Evolutionary conservation across 73 alveolate species (phyloP).

Genomic region (Urostyla sp.): DNA sequence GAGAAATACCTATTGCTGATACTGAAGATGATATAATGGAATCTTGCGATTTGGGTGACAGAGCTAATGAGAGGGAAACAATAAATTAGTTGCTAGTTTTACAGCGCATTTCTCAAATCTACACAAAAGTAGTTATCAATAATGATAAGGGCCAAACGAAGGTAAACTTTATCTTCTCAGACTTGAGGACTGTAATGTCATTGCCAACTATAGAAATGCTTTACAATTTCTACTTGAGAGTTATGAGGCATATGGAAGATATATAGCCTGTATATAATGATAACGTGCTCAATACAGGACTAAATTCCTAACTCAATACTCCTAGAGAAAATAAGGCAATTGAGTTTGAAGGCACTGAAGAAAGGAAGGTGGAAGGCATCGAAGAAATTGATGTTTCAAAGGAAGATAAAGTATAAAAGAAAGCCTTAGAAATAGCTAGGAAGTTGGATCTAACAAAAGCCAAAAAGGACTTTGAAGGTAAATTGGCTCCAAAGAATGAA

Average conservation of each 20-base stretch:
- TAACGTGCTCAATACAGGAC: too few relatives aligned
- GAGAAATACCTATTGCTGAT: too few relatives aligned
- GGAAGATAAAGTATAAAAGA: not conserved
- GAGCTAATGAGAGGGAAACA: not conserved
- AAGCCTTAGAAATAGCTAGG: conserved; percentile 1
- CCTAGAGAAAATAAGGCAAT: too few relatives aligned
- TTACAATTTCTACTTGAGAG: not conserved
- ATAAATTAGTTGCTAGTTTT: not conserved
- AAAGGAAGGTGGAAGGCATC: too few relatives aligned
- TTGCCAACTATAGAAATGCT: conserved; percentile 51
- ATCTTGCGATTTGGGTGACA: too few relatives aligned
- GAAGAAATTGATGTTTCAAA: too few relatives aligned
- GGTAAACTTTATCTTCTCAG: conserved; percentile 41
- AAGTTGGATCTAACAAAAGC: not conserved
- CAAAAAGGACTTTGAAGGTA: not conserved
- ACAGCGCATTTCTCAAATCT: not conserved
- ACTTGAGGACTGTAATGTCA: conserved; percentile 18
- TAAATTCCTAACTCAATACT: too few relatives aligned
- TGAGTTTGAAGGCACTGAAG: too few relatives aligned
- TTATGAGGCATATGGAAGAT: not conserved
- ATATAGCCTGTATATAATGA: not conserved
- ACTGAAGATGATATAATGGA: too few relatives aligned
- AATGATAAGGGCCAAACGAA: conserved; percentile 2
- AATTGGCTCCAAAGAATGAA: not conserved
- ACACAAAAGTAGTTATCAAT: conserved; percentile 1